Percentiles rank a stretch among this genome's conserved stretches.
Evolutionary conservation across 2,329 filamentous ascomycete species (phyloP).

Genomic region (Hypoxylon sp.): DNA sequence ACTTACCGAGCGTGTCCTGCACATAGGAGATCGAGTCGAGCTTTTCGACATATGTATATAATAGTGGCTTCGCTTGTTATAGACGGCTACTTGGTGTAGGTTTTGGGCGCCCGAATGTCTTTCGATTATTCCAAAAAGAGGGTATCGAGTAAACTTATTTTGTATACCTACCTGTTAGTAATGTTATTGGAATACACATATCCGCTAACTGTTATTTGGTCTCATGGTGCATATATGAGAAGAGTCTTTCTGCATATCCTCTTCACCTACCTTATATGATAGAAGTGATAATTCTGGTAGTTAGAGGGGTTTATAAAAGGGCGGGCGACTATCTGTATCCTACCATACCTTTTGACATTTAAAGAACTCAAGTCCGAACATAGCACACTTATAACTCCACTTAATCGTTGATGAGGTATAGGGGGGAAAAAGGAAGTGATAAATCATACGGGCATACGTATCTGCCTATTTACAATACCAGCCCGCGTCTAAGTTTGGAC

Average conservation of each 20-base stretch:
- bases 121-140: background rate
- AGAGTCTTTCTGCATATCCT: background rate
- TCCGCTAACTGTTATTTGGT: background rate
- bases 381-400: background rate
- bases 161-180: conserved; percentile 7
- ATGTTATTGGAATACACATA: conserved; percentile 11
- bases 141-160: conserved; percentile 14
- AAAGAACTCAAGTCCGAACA: background rate
- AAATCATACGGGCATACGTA: conserved; percentile 35
- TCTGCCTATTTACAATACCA: conserved; percentile 42
- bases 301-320: too few relatives aligned
- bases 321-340: too few relatives aligned
- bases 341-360: background rate
- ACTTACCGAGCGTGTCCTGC: conserved; percentile 27
- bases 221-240: background rate
- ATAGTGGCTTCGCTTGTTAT: background rate
- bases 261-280: background rate
- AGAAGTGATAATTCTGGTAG: too few relatives aligned
- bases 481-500: conserved; percentile 24
- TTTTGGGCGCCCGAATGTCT: background rate
- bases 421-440: conserved; percentile 11
- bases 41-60: background rate
- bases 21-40: background rate
- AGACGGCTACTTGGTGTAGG: background rate
- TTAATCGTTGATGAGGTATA: background rate